A percentile compares a stretch with the other conserved stretches of the same genome.
These are phyloP conservation scores for Calycina herbarum DNA, from an alignment of 2,329 filamentous ascomycete genomes.

Conservation along the genomic window DNA sequence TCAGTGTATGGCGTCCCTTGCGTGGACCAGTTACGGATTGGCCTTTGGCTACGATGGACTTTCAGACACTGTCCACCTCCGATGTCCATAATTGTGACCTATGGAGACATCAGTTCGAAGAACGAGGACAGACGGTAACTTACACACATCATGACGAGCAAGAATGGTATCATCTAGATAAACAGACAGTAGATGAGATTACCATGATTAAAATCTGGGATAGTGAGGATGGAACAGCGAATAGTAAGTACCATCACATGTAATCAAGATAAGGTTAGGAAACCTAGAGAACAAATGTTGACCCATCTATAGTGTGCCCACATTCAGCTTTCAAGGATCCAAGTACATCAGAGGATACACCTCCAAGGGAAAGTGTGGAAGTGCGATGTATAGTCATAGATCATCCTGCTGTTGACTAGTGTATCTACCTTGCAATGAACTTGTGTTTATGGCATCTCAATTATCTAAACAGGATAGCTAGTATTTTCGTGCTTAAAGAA, in stretches of 20 bases:
- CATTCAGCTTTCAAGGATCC: slow-evolving; percentile 80
- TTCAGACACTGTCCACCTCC: neutral
- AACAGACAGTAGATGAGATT: slow-evolving; percentile 11
- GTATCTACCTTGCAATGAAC: no score
- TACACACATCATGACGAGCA: slow-evolving; percentile 7
- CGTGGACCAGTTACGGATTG: slow-evolving; percentile 16
- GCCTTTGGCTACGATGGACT: slow-evolving; percentile 20
- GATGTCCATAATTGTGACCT: slow-evolving; percentile 13
- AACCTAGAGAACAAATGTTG: neutral
- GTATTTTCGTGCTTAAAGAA: no score
- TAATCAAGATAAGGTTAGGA: neutral
- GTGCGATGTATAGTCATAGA: slow-evolving; percentile 77
- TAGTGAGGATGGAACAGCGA: slow-evolving; percentile 7
- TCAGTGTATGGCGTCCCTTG: slow-evolving; percentile 21
- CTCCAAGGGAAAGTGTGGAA: slow-evolving; percentile 80
- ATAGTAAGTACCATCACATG: slow-evolving; percentile 8
- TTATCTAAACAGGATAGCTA: no score
- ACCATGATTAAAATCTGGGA: slow-evolving; percentile 21
- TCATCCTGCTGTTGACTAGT: no score
- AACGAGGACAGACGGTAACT: slow-evolving; percentile 15
- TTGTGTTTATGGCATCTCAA: no score
- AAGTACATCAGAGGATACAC: slow-evolving; percentile 64
- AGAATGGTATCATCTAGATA: slow-evolving; percentile 16
- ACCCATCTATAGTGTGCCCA: slow-evolving; percentile 36
- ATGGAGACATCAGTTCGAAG: slow-evolving; percentile 9